Base-by-base conservation (phyloP, 371 early-diverging fungal species). In the Fennellomyces sp. region DNA sequence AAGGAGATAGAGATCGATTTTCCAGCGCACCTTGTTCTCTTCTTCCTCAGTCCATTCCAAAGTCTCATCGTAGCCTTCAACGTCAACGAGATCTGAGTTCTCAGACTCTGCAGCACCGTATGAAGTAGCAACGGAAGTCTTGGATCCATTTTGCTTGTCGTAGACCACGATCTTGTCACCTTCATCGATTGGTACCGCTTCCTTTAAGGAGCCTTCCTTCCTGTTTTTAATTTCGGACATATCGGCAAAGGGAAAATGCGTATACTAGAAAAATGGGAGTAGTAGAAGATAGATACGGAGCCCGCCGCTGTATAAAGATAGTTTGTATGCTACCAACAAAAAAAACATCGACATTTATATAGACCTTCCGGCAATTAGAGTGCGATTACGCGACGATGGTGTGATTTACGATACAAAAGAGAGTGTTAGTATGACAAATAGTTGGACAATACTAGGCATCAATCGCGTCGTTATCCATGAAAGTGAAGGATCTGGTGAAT, bases 41-140 rank as follows among this genome's bases (percentile, higher is more conserved):
- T 78, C 78, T 56, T 72, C 70, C 1, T 47, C 51, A 1, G 78
- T 69, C 75, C 75, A 78, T 56, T 75, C 54, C 19, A 75, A 53
- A 25, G 62, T 52, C 6, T 50, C 45, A 11, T 66, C 60, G 53
- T 64, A 65, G 23, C 57, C 58, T 3, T 31, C 52, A 33, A 33
- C 13, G 35, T 6, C 8, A 33, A 33, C 35, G 35, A 8, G 13
- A 33, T 33, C 13, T 33, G 6, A 8, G 6, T 33, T 33, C 35
- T 6, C 35, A 6, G 35, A 8, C 35, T n/a, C n/a, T n/a, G n/a
- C n/a, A n/a, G n/a, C n/a, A n/a, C n/a, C n/a, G n/a, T n/a, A n/a
- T n/a, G n/a, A n/a, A n/a, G n/a, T n/a, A n/a, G 35, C 6, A 33
- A 33, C 13, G 6, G 35, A 33, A 13, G 8, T 33, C 35, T 33